Percentiles rank a stretch among this genome's conserved stretches.
These are phyloP conservation scores for Microbotryomycetes sp. DNA, from an alignment of 1,284 basidiomycete genomes.

Conservation along the genomic window DNA sequence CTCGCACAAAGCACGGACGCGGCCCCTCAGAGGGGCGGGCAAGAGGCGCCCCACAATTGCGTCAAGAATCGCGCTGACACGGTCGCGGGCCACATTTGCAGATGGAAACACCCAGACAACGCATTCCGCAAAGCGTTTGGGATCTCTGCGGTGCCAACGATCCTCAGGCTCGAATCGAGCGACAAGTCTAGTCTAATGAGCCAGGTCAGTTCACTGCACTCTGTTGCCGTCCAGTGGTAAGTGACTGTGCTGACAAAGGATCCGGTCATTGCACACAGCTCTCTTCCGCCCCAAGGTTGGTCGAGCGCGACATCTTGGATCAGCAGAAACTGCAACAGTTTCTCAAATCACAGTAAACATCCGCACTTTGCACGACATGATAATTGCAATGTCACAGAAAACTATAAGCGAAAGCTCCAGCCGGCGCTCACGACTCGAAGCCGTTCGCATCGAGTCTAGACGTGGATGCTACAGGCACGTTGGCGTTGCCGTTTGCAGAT, in stretches of 20 bases:
- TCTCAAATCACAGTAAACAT: constrained; percentile 15
- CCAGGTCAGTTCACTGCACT: constrained; percentile 49
- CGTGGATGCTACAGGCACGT: background rate
- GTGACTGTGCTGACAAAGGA: constrained; percentile 1
- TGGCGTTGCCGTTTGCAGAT: background rate
- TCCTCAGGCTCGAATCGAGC: constrained; percentile 48
- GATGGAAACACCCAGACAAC: constrained; percentile 61
- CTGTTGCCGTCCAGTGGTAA: background rate
- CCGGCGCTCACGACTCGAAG: too few relatives aligned
- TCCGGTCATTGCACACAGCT: constrained; percentile 39
- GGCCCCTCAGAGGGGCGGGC: too few relatives aligned
- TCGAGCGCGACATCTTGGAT: constrained; percentile 51
- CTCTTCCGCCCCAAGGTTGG: constrained; percentile 50
- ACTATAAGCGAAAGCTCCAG: too few relatives aligned
- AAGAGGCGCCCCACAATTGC: background rate
- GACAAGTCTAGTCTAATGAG: constrained; percentile 38
- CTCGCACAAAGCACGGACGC: constrained; percentile 37
- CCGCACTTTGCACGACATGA: too few relatives aligned
- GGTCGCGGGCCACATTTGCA: constrained; percentile 35
- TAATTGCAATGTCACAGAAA: too few relatives aligned
- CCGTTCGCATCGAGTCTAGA: background rate
- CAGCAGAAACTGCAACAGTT: constrained; percentile 34
- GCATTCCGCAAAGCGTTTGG: constrained; percentile 58
- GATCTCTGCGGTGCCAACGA: constrained; percentile 60
- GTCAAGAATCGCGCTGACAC: background rate